These are phyloP conservation scores for Veloboletus limbatus DNA, from an alignment of 1,284 basidiomycete species.

Conservation along the genomic window DNA sequence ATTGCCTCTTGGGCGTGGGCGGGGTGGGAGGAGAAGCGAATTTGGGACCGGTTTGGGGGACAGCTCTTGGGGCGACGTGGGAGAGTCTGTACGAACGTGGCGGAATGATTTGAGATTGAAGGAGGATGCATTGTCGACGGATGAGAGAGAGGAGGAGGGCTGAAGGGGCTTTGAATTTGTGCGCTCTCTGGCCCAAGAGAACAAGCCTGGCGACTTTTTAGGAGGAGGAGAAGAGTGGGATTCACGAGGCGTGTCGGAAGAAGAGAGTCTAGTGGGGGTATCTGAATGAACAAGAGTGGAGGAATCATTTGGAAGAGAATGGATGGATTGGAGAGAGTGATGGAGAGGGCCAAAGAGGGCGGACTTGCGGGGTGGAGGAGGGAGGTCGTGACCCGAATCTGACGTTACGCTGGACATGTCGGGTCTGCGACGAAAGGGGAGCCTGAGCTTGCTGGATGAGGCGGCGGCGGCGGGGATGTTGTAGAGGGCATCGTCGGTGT, in stretches of 20 bases:
- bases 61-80: constrained; percentile 27
- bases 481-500: constrained; percentile 39
- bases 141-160: constrained; percentile 22
- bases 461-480: constrained; percentile 23
- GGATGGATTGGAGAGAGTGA: constrained; percentile 51
- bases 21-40: constrained; percentile 31
- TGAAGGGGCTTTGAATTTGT: constrained; percentile 43
- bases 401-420: constrained; percentile 35
- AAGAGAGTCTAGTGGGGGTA: constrained; percentile 27
- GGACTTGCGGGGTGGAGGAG: constrained; percentile 52
- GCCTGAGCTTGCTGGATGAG: constrained; percentile 40
- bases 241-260: constrained; percentile 16
- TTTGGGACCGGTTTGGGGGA: constrained; percentile 25
- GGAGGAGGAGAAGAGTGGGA: too few species aligned
- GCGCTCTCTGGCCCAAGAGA: constrained; percentile 43
- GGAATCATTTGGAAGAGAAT: constrained; percentile 55
- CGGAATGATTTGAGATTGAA: constrained; percentile 71
- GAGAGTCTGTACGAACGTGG: constrained; percentile 47
- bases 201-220: constrained; percentile 36
- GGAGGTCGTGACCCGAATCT: constrained; percentile 37
- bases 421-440: constrained; percentile 34
- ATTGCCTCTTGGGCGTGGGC: constrained; percentile 50
- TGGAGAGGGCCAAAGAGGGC: constrained; percentile 54
- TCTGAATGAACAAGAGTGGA: too few species aligned
- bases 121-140: constrained; percentile 33